phyloP scores from a whole-genome alignment of 1,284 basidiomycete species.

The Inonotus obliquus region DNA sequence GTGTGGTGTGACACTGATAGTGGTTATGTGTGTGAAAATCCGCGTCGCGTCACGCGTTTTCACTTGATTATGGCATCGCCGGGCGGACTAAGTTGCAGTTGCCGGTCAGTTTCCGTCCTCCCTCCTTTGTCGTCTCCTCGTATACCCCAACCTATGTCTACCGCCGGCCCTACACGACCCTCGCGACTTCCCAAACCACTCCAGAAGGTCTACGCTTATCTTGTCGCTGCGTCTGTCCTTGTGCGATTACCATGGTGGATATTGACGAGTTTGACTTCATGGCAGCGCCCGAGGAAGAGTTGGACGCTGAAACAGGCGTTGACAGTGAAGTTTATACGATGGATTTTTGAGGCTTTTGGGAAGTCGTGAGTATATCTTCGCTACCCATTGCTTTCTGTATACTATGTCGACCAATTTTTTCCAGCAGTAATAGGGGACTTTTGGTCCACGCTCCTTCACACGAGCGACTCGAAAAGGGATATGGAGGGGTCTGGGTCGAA shows the following conservation, averaged over 20 bases:
- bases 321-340: background rate
- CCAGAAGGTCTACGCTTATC: background rate
- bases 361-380: background rate
- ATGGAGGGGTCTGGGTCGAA: conserved; percentile 32
- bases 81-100: background rate
- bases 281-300: conserved; percentile 6
- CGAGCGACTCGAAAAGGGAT: conserved; percentile 4
- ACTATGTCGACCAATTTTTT: too few species aligned
- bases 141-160: background rate
- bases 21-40: background rate
- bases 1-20: background rate
- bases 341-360: background rate
- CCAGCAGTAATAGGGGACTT: background rate
- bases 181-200: background rate
- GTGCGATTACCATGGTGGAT: conserved; percentile 6
- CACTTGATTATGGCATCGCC: background rate
- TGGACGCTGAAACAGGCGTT: conserved; percentile 5
- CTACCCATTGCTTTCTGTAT: background rate
- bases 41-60: background rate
- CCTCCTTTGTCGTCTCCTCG: background rate
- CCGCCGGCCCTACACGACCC: background rate
- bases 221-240: background rate
- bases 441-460: background rate
- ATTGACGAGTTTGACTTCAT: background rate
- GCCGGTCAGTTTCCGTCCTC: too few species aligned